phyloP scores from a whole-genome alignment of 345 rosid genomes.

The Gossypium stocksii region DNA sequence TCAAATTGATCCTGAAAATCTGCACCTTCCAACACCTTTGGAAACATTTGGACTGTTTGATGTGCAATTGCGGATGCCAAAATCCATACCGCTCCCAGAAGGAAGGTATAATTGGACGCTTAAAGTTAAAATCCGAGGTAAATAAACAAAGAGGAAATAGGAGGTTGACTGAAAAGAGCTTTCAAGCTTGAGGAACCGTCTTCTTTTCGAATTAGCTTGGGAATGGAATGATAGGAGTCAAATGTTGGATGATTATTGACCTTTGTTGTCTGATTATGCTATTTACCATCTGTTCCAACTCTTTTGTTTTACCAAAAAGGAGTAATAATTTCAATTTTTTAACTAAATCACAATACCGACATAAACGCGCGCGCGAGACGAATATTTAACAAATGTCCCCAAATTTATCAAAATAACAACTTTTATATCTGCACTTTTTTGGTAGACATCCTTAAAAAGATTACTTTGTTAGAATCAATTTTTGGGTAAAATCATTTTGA shows the following conservation, averaged over 20 bases:
- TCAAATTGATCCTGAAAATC: slow-evolving; percentile 64
- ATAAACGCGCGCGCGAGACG: too few species aligned
- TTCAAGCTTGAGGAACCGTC: background rate
- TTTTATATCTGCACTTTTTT: too few species aligned
- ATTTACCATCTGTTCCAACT: background rate
- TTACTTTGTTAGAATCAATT: too few species aligned
- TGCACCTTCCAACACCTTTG: slow-evolving; percentile 57
- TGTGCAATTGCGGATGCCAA: slow-evolving; percentile 71
- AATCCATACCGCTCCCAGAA: slow-evolving; percentile 72
- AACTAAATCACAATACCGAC: too few species aligned
- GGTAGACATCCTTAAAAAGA: too few species aligned
- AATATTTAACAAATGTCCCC: too few species aligned
- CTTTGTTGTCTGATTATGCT: background rate
- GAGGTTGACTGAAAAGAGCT: background rate
- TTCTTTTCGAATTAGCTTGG: slow-evolving; percentile 5
- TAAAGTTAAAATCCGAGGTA: slow-evolving; percentile 72
- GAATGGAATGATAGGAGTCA: background rate
- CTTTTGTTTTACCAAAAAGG: background rate
- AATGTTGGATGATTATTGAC: background rate
- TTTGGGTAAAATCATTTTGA: too few species aligned
- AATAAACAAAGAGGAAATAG: slow-evolving; percentile 23
- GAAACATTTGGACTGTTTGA: slow-evolving; percentile 68
- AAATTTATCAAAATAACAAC: too few species aligned
- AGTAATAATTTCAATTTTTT: background rate
- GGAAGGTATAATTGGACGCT: slow-evolving; percentile 80